Percentiles rank a stretch among this genome's conserved stretches.
Conservation (phyloP, 495 filamentous ascomycete genomes). For the Talaromyces stipitatus region DNA sequence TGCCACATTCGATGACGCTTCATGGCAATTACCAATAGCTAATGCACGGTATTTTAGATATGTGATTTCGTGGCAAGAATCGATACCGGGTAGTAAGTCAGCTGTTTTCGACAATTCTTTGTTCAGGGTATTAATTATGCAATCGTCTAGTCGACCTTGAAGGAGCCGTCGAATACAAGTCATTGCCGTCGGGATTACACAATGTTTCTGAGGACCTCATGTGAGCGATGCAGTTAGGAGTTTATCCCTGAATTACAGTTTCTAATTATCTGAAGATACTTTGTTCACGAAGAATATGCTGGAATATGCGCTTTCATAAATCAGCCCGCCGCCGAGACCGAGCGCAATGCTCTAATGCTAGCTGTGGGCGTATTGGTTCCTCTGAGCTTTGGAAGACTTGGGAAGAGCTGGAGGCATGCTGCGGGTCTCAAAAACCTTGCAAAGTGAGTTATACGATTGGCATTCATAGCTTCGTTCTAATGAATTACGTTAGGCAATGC, state of each 20-base stretch:
- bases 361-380: slow-evolving; percentile 85
- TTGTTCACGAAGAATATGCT: slow-evolving; percentile 76
- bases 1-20: no score
- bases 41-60: slow-evolving; percentile 40
- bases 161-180: slow-evolving; percentile 90
- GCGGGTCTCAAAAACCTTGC: slow-evolving; percentile 67
- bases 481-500: slow-evolving; percentile 19
- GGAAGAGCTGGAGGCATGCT: slow-evolving; percentile 85
- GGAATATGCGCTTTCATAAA: slow-evolving; percentile 92
- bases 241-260: background rate
- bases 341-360: slow-evolving; percentile 87
- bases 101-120: slow-evolving; percentile 13
- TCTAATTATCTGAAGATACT: slow-evolving; percentile 51
- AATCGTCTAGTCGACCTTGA: slow-evolving; percentile 61
- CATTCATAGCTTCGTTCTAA: background rate
- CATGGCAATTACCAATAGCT: background rate
- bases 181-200: slow-evolving; percentile 85
- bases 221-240: slow-evolving; percentile 28
- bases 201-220: slow-evolving; percentile 82
- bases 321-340: slow-evolving; percentile 62
- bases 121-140: background rate
- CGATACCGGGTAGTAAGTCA: slow-evolving; percentile 49
- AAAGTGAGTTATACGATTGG: slow-evolving; percentile 34
- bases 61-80: slow-evolving; percentile 79
- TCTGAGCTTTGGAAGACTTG: slow-evolving; percentile 76